phyloP scores from a whole-genome alignment of 805 yeast genomes.

The Wickerhamomyces xylosicus region DNA sequence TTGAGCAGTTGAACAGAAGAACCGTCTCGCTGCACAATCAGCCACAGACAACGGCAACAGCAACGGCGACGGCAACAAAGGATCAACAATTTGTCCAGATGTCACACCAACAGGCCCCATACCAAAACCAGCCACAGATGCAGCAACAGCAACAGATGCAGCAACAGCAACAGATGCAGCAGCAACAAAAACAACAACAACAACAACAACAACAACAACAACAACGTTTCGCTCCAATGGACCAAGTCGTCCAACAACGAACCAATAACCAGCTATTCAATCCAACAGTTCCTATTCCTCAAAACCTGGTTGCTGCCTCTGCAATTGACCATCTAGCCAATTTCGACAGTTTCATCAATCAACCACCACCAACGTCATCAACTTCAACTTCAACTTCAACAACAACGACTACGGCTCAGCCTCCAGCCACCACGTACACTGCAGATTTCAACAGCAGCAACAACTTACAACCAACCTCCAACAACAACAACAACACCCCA shows the following conservation, averaged over 20 bases:
- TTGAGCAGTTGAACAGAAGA: slow-evolving; percentile 66
- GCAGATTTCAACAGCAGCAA: too few species aligned
- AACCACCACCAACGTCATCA: too few species aligned
- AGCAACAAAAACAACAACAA: too few species aligned
- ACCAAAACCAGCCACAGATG: slow-evolving; percentile 5
- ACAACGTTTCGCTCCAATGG: background rate
- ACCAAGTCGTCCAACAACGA: background rate
- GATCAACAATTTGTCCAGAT: too few species aligned
- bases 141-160: slow-evolving; percentile 1
- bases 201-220: slow-evolving; percentile 4
- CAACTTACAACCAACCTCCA: background rate
- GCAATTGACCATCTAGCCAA: slow-evolving; percentile 18
- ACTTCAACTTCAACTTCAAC: background rate
- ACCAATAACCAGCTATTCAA: background rate
- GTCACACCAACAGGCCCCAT: slow-evolving; percentile 4
- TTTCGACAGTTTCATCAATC: slow-evolving; percentile 20
- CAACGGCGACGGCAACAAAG: slow-evolving; percentile 4
- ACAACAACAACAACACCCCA: background rate
- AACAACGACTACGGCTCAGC: background rate
- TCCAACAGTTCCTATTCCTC: slow-evolving; percentile 17
- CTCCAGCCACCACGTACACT: too few species aligned
- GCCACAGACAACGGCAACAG: slow-evolving; percentile 8
- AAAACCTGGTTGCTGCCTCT: slow-evolving; percentile 14
- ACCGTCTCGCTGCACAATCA: slow-evolving; percentile 40
- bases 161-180: slow-evolving; percentile 4